Evolutionary conservation across 768 basidiomycete species (phyloP).

Genomic region (Russula foetens): DNA sequence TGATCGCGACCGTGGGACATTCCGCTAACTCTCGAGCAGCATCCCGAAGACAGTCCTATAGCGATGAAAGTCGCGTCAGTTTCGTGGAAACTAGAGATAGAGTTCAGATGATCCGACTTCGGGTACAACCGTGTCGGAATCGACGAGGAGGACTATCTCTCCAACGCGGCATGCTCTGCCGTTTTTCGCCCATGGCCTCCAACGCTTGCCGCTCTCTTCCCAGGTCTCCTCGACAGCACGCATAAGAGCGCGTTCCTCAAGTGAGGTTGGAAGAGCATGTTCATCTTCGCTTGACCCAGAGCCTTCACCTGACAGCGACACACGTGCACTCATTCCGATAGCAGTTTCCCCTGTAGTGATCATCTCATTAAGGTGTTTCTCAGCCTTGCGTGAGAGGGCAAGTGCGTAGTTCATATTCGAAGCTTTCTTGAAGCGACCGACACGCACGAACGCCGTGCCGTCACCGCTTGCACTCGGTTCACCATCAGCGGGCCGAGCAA

Average conservation of each 20-base stretch:
- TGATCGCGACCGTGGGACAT: constrained; percentile 42
- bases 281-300: constrained; percentile 20
- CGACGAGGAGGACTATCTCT: constrained; percentile 40
- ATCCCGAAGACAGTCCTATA: constrained; percentile 41
- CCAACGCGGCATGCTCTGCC: constrained; percentile 37
- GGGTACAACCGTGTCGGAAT: constrained; percentile 44
- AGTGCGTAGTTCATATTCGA: constrained; percentile 43
- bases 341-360: neutral
- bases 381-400: constrained; percentile 28
- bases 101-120: constrained; percentile 23
- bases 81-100: neutral
- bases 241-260: constrained; percentile 43
- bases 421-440: constrained; percentile 44
- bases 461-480: constrained; percentile 25
- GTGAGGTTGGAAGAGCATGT: constrained; percentile 28
- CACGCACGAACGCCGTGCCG: constrained; percentile 36
- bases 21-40: constrained; percentile 43
- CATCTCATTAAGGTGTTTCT: constrained; percentile 30
- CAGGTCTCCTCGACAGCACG: constrained; percentile 46
- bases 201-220: constrained; percentile 27
- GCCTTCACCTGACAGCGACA: constrained; percentile 24
- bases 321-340: constrained; percentile 17
- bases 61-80: constrained; percentile 1
- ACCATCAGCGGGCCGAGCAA: constrained; percentile 48
- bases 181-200: constrained; percentile 29